Evolutionary conservation across 2,329 filamentous ascomycete species (phyloP).

Genomic region (Colletotrichum coccodes): DNA sequence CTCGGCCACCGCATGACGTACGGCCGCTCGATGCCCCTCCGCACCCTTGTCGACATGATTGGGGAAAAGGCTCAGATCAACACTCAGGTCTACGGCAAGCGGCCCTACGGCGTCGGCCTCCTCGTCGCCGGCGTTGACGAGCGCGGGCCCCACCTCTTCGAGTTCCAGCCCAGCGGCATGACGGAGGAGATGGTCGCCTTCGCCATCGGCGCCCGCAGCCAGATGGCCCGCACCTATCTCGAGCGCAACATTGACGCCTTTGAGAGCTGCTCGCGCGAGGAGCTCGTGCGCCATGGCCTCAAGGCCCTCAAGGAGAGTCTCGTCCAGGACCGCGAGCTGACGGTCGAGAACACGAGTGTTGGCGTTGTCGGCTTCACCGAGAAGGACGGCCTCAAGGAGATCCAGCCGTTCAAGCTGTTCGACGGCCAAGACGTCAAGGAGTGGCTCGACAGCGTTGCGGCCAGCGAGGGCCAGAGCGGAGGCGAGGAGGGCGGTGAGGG

Average conservation of each 20-base stretch:
- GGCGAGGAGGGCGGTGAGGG: slow-evolving; percentile 50
- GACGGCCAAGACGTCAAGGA: slow-evolving; percentile 88
- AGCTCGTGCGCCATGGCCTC: slow-evolving; percentile 90
- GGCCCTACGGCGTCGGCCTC: slow-evolving; percentile 94
- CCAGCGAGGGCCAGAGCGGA: slow-evolving; percentile 60
- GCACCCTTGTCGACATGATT: slow-evolving; percentile 90
- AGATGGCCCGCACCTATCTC: slow-evolving; percentile 97
- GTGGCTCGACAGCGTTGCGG: slow-evolving; percentile 79
- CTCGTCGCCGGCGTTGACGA: slow-evolving; percentile 95
- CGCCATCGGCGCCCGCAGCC: slow-evolving; percentile 93
- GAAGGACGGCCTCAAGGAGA: slow-evolving; percentile 60
- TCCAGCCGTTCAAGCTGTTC: slow-evolving; percentile 87
- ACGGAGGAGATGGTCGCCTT: slow-evolving; percentile 98
- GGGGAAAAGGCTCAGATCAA: slow-evolving; percentile 97
- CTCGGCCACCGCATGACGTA: slow-evolving; percentile 96
- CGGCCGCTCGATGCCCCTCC: slow-evolving; percentile 90
- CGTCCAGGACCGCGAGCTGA: slow-evolving; percentile 97
- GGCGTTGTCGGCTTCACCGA: slow-evolving; percentile 78
- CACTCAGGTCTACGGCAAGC: slow-evolving; percentile 96
- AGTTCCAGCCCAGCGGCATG: slow-evolving; percentile 96
- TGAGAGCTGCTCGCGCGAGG: slow-evolving; percentile 78
- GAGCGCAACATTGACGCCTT: slow-evolving; percentile 93
- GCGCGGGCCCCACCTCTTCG: slow-evolving; percentile 93
- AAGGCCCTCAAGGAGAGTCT: slow-evolving; percentile 94
- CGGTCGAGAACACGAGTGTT: slow-evolving; percentile 95